Conservation (phyloP, 73 alveolate genomes). For the Stentor coeruleus region DNA sequence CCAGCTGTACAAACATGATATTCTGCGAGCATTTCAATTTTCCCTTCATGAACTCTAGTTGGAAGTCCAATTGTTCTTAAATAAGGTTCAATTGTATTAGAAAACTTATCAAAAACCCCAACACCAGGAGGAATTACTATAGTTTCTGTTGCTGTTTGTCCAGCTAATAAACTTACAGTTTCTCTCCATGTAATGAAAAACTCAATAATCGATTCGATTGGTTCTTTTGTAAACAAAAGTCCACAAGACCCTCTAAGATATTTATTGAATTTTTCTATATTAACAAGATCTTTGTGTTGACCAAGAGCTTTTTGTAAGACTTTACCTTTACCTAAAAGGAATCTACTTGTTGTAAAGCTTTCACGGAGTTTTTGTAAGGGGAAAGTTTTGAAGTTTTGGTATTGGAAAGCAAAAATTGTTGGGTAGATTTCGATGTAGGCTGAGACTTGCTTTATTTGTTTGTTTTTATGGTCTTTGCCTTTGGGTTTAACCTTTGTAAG, state of each 20-base stretch:
- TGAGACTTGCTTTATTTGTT: conserved; percentile 62
- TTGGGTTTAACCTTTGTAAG: conserved; percentile 81
- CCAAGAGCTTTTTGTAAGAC: conserved; percentile 78
- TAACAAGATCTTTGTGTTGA: not conserved
- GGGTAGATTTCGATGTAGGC: conserved; percentile 61
- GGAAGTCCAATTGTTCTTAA: conserved; percentile 11
- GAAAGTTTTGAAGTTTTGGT: conserved; percentile 74
- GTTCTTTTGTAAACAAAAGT: conserved; percentile 19
- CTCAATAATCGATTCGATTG: not conserved
- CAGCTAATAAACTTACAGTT: not conserved
- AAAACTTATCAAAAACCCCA: conserved; percentile 5
- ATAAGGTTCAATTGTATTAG: conserved; percentile 23
- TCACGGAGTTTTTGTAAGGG: conserved; percentile 58
- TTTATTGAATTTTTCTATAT: not conserved
- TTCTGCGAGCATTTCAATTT: conserved; percentile 38
- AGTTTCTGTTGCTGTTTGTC: not conserved
- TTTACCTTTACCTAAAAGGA: conserved; percentile 80
- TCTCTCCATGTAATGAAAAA: conserved; percentile 16
- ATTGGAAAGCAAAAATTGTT: conserved; percentile 59
- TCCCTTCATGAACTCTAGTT: conserved; percentile 41
- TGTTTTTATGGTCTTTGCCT: conserved; percentile 75
- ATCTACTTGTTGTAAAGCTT: conserved; percentile 44
- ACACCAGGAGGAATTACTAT: not conserved
- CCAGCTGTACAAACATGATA: conserved; percentile 38
- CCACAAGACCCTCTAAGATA: not conserved